Percentiles rank a stretch among this genome's conserved stretches.
These are phyloP conservation scores for Austroboletus novae-zelandiae DNA, from an alignment of 1,284 basidiomycete species.

Conservation along the genomic window DNA sequence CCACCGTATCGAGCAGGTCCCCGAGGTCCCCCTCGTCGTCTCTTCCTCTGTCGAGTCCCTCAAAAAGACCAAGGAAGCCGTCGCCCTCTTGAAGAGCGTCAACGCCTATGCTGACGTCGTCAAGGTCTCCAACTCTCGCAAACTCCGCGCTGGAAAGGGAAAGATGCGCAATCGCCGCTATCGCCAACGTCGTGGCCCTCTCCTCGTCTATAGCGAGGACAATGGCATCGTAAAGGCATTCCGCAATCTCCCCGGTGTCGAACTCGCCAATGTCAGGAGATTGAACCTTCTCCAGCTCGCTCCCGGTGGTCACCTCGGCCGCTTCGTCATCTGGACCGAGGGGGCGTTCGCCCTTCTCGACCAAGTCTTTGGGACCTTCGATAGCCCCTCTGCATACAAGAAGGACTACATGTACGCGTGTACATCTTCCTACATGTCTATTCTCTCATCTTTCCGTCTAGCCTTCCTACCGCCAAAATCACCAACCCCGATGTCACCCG, in stretches of 20 bases:
- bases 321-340: slow-evolving; percentile 99
- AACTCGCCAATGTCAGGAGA: slow-evolving; percentile 91
- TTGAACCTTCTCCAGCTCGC: slow-evolving; percentile 99
- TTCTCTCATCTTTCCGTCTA: slow-evolving; percentile 30
- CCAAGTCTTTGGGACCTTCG: slow-evolving; percentile 92
- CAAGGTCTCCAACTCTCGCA: slow-evolving; percentile 98
- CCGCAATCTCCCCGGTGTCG: slow-evolving; percentile 98
- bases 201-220: slow-evolving; percentile 98
- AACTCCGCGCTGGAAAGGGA: slow-evolving; percentile 96
- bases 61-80: slow-evolving; percentile 97
- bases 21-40: slow-evolving; percentile 96
- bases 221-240: slow-evolving; percentile 98
- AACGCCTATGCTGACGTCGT: slow-evolving; percentile 92
- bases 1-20: slow-evolving; percentile 97
- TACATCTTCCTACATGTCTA: not conserved
- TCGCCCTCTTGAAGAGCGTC: slow-evolving; percentile 89
- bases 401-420: slow-evolving; percentile 81
- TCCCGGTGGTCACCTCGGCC: slow-evolving; percentile 98
- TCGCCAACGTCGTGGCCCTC: slow-evolving; percentile 96
- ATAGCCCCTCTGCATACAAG: slow-evolving; percentile 84
- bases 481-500: slow-evolving; percentile 96
- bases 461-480: slow-evolving; percentile 94
- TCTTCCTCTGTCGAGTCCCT: slow-evolving; percentile 79
- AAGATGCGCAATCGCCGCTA: slow-evolving; percentile 98
- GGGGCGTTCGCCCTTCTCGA: slow-evolving; percentile 91